These are phyloP conservation scores for Tetrahymena elliotti DNA, from an alignment of 73 alveolate genomes.

Conservation along the genomic window DNA sequence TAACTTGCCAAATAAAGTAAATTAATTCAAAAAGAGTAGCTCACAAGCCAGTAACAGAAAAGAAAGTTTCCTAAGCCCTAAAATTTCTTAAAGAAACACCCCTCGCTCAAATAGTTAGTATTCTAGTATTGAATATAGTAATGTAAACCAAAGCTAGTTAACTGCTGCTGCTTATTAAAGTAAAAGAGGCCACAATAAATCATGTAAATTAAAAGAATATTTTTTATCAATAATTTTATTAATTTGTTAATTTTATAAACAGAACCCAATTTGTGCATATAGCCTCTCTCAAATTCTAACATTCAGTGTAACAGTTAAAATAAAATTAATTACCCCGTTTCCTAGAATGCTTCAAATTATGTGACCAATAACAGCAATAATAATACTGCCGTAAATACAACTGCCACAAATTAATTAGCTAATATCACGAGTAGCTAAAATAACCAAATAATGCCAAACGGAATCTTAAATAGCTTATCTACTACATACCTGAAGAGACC, in stretches of 20 bases:
- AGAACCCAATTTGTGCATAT: not conserved
- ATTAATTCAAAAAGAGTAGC: not conserved
- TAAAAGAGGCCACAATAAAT: not conserved
- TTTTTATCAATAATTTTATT: not conserved
- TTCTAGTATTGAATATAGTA: not conserved
- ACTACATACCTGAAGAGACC: not conserved
- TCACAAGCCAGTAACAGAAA: not conserved
- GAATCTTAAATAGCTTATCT: not conserved
- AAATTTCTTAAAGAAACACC: not conserved
- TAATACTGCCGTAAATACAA: not conserved
- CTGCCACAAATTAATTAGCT: not conserved
- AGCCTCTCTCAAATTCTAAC: not conserved
- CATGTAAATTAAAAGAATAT: not conserved
- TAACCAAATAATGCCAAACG: not conserved
- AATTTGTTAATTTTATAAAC: not conserved
- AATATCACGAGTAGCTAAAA: not conserved
- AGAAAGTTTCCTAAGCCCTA: not conserved
- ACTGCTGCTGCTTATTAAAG: not conserved
- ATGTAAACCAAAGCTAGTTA: not conserved
- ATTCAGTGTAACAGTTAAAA: not conserved
- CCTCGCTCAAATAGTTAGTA: not conserved
- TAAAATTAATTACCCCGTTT: not conserved
- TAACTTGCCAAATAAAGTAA: not conserved
- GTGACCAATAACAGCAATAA: not conserved
- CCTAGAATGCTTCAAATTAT: not conserved